Evolutionary conservation across 2,329 filamentous ascomycete species (phyloP).

Genomic region (Escovopsis sp.): DNA sequence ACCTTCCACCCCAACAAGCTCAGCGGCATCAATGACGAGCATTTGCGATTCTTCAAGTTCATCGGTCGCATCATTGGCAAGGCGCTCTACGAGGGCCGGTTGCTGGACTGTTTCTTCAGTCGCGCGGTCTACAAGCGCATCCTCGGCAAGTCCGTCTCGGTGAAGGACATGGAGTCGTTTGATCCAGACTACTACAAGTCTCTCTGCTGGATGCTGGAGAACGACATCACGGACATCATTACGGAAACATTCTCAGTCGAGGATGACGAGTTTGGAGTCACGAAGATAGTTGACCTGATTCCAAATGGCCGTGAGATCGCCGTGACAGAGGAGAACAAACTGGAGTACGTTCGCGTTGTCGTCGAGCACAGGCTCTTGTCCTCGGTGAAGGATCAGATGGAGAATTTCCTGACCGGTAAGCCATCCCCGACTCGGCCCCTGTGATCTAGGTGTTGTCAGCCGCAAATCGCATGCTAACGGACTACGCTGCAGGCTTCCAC

Average conservation of each 20-base stretch:
- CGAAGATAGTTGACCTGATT: constrained; percentile 72
- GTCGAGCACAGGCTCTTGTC: constrained; percentile 87
- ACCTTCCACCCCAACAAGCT: constrained; percentile 97
- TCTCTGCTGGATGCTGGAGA: constrained; percentile 93
- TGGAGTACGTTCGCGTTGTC: constrained; percentile 87
- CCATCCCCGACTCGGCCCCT: constrained; percentile 4
- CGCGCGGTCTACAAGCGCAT: constrained; percentile 97
- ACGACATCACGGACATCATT: constrained; percentile 96
- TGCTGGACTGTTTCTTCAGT: constrained; percentile 97
- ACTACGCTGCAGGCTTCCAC: constrained; percentile 56
- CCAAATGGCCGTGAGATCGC: constrained; percentile 79
- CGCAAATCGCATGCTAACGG: constrained; percentile 1
- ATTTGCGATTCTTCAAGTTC: constrained; percentile 98
- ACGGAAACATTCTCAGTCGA: constrained; percentile 93
- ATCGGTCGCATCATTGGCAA: constrained; percentile 98
- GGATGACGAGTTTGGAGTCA: constrained; percentile 85
- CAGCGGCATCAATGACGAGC: constrained; percentile 87
- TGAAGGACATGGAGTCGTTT: constrained; percentile 99
- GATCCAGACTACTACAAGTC: constrained; percentile 99
- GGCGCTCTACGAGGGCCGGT: constrained; percentile 86
- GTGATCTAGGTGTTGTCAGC: neutral
- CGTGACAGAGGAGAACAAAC: constrained; percentile 96
- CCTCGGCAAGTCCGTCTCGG: constrained; percentile 81
- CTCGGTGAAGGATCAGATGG: constrained; percentile 88
- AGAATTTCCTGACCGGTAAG: constrained; percentile 74